Evolutionary conservation across 179 eudicot species (phyloP), one percentile per base, ranked within the genome.

Genomic region (Corrigiola litoralis): DNA sequence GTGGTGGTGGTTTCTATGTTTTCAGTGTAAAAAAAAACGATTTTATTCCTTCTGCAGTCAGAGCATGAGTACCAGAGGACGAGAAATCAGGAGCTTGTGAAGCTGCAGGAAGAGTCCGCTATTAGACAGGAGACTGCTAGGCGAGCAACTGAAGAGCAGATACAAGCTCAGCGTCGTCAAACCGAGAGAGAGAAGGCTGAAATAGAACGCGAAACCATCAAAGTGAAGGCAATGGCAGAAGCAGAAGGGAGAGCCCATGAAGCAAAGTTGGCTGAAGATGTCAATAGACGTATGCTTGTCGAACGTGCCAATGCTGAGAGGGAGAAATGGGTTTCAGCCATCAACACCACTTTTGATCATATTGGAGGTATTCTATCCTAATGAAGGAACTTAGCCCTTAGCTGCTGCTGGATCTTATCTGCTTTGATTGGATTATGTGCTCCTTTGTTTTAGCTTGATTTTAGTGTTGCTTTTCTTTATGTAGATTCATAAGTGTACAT

Each of bases 161-260:
- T 91, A 58, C 96, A 91, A 80, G 89, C 85, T 6, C 91, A 81
- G 50, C 88, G 87, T 42, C 82, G 90, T 51, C 89, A 83, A 80
- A 91, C 97, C 70, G 97, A 91, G 68, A 81, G 82, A 68, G 89
- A 88, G 72, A 91, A 82, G 80, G 97, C 96, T 52, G 94, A 91
- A 69, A 86, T 77, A 32, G 87, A 86, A 71, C 85, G 91, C 61
- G 94, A 91, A 75, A 91, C 96, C 49, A 84, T 91, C 56, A 82
- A 79, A 65, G 94, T 88, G 54, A 82, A 74, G 67, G 90, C 91
- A 34, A 72, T 83, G 80, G 96, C 96, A n/a, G 95, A 88, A 68
- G 97, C 97, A 32, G 87, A 86, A 66, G 97, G 83, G 25, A 80
- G 90, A 62, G 97, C 96, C 66, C 97, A 83, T 74, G 94, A 88